These are phyloP conservation scores for Conidiobolus incongruus DNA, from an alignment of 371 early-diverging fungal species.

Conservation along the genomic window DNA sequence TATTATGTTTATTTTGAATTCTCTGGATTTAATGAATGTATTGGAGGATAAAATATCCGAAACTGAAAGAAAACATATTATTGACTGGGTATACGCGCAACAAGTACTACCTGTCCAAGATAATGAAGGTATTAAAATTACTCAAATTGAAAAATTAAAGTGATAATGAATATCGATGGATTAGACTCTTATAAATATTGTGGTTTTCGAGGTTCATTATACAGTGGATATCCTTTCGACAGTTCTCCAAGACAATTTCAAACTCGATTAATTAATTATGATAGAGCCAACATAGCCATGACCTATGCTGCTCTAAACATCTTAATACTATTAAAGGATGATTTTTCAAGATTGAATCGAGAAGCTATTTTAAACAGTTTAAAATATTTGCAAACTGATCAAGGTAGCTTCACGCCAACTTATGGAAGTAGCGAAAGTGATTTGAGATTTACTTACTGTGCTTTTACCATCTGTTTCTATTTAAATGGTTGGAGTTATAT, in stretches of 20 bases:
- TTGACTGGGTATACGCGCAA: slow-evolving; percentile 92
- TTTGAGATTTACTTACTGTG: slow-evolving; percentile 78
- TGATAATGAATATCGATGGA: not conserved
- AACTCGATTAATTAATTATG: slow-evolving; percentile 14
- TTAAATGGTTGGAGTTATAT: slow-evolving; percentile 77
- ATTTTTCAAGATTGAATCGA: slow-evolving; percentile 58
- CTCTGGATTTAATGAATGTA: slow-evolving; percentile 50
- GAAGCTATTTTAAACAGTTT: slow-evolving; percentile 32
- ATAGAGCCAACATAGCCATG: slow-evolving; percentile 60
- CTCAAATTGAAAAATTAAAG: not conserved
- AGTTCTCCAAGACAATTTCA: slow-evolving; percentile 3
- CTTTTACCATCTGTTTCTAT: slow-evolving; percentile 56
- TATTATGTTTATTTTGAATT: slow-evolving; percentile 54
- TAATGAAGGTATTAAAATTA: not conserved
- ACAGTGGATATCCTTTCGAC: slow-evolving; percentile 25
- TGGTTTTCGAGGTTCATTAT: slow-evolving; percentile 46
- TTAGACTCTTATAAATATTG: slow-evolving; percentile 8
- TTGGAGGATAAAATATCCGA: slow-evolving; percentile 24
- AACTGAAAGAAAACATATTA: slow-evolving; percentile 35
- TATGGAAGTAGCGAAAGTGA: slow-evolving; percentile 48
- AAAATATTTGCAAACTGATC: slow-evolving; percentile 23
- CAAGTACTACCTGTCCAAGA: slow-evolving; percentile 30
- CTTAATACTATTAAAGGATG: slow-evolving; percentile 71
- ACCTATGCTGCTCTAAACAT: slow-evolving; percentile 75
- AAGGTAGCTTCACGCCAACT: slow-evolving; percentile 34